phyloP scores from a whole-genome alignment of 371 early-diverging fungal genomes.

The Mortierella sp. region DNA sequence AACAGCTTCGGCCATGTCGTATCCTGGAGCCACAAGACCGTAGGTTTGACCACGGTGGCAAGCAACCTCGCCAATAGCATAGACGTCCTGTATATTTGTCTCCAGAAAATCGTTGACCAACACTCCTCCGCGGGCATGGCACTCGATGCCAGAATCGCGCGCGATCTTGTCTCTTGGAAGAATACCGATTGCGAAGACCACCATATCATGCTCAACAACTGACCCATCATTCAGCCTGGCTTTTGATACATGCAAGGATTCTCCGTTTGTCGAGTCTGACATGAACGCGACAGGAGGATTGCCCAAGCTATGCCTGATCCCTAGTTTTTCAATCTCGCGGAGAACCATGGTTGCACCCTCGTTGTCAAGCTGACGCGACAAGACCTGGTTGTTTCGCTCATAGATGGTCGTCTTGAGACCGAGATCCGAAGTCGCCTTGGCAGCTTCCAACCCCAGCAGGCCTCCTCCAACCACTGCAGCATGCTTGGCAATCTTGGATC shows the following conservation, averaged over 20 bases:
- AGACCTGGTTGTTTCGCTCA: slow-evolving; percentile 66
- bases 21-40: slow-evolving; percentile 78
- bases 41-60: slow-evolving; percentile 63
- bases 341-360: slow-evolving; percentile 66
- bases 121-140: slow-evolving; percentile 68
- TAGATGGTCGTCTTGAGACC: slow-evolving; percentile 66
- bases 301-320: slow-evolving; percentile 58
- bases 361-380: slow-evolving; percentile 71
- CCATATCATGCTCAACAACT: slow-evolving; percentile 62
- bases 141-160: slow-evolving; percentile 51
- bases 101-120: slow-evolving; percentile 65
- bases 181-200: slow-evolving; percentile 74
- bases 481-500: slow-evolving; percentile 59
- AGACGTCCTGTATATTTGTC: slow-evolving; percentile 65
- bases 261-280: slow-evolving; percentile 21
- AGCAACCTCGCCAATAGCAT: slow-evolving; percentile 78
- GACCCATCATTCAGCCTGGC: slow-evolving; percentile 43
- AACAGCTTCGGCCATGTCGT: slow-evolving; percentile 78
- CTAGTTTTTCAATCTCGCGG: slow-evolving; percentile 67
- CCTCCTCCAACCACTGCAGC: slow-evolving; percentile 76
- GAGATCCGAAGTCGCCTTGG: slow-evolving; percentile 72
- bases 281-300: slow-evolving; percentile 58
- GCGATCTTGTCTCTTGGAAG: slow-evolving; percentile 71
- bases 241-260: slow-evolving; percentile 18
- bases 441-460: slow-evolving; percentile 77